Evolutionary conservation across 805 yeast genomes (phyloP).

Genomic region (Limtongozyma cylindracea): DNA sequence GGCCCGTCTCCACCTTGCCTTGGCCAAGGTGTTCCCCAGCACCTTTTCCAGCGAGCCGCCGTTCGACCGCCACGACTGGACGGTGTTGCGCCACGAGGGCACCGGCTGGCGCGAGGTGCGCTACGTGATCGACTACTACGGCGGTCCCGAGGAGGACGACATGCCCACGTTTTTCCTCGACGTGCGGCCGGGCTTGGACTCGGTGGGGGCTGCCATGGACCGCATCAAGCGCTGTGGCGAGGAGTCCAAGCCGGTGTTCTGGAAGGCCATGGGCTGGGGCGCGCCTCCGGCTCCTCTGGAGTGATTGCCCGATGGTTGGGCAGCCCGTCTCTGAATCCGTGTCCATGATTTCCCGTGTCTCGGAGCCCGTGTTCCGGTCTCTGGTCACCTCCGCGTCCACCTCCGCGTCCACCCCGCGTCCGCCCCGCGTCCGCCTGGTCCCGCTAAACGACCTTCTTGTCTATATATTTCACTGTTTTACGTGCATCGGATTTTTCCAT

Average conservation of each 20-base stretch:
- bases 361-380: too few relatives aligned
- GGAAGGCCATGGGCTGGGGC: constrained; percentile 56
- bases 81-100: constrained; percentile 48
- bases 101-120: constrained; percentile 39
- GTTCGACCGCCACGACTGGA: constrained; percentile 98
- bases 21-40: constrained; percentile 51
- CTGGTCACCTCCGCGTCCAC: too few relatives aligned
- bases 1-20: constrained; percentile 38
- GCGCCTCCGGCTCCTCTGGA: too few relatives aligned
- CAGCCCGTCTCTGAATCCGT: too few relatives aligned
- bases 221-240: constrained; percentile 29
- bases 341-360: too few relatives aligned
- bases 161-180: constrained; percentile 83
- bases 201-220: constrained; percentile 32
- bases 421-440: too few relatives aligned
- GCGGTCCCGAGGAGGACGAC: constrained; percentile 77
- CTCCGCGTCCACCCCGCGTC: too few relatives aligned
- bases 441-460: too few relatives aligned
- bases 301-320: too few relatives aligned
- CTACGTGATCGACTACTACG: constrained; percentile 86
- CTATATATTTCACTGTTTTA: too few relatives aligned
- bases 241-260: constrained; percentile 47
- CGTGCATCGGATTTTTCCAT: too few relatives aligned
- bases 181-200: constrained; percentile 87
- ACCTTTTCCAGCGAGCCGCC: constrained; percentile 63